These are phyloP conservation scores for Triticum dicoccoides DNA, from an alignment of 176 grass and related monocot genomes.

Conservation along the genomic window DNA sequence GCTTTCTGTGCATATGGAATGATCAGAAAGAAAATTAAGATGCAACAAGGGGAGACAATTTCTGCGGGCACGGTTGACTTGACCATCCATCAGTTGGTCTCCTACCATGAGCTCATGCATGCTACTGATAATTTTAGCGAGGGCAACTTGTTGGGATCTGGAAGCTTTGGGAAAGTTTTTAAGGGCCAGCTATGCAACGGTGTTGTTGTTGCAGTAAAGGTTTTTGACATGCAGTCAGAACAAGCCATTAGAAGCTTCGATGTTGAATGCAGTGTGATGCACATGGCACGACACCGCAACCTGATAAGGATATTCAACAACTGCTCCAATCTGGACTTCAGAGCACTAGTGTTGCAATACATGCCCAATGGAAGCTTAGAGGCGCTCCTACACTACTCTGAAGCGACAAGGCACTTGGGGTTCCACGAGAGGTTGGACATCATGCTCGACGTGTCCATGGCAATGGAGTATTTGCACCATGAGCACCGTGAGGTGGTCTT, in stretches of 20 bases:
- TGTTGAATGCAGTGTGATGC: background rate
- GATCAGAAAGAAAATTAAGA: too few species aligned
- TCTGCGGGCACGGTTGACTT: too few species aligned
- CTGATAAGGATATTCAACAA: background rate
- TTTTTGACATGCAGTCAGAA: background rate
- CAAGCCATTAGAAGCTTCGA: background rate
- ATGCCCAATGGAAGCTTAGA: background rate
- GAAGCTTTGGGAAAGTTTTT: background rate
- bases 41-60: too few species aligned
- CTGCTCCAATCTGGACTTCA: background rate
- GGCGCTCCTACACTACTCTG: background rate
- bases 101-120: background rate
- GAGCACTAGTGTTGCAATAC: background rate
- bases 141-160: background rate
- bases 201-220: background rate
- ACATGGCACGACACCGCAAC: background rate
- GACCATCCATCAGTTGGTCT: background rate
- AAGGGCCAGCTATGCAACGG: background rate
- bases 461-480: background rate
- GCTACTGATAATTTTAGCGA: background rate
- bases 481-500: too few species aligned
- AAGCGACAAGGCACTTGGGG: background rate
- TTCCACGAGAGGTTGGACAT: background rate
- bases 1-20: too few species aligned
- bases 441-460: background rate